Evolutionary conservation across 108 stramenopile species (phyloP), one percentile per base, ranked within the genome.

Genomic region (Cyclostephanos tholiformis): DNA sequence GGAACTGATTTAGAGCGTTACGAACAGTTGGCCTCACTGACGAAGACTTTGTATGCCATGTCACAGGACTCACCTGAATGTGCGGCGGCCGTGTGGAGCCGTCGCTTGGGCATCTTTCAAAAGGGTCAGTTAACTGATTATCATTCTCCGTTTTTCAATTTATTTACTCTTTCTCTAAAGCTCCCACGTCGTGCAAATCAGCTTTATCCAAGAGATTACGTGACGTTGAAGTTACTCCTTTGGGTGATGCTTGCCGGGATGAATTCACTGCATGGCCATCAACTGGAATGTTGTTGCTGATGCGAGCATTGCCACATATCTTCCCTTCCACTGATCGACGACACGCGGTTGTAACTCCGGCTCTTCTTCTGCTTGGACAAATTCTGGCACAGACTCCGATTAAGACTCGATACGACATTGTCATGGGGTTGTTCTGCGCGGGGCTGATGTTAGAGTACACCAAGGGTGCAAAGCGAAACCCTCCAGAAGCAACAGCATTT

Each of bases 271-370:
- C 90, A 25, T 97, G 96, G 97, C 95, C 96, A 30, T 88, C 92
- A 7, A 83, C 83, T 27, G 98, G 98, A 60, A 84, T 84, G 39
- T 71, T 97, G 29, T 63, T 97, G 49, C 71, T 95, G 61, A 76
- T 97, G 50, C 87, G 92, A 46, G 90, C 92, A 1, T 44, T 95
- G 63, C 82, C 86, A 25, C 89, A 95, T n/a, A 86, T 98, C 9
- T 98, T 96, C 65, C 93, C 95, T 8, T 84, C 90, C 23, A 96
- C 96, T 8, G 98, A 98, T 84, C 85, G 78, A 61, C 87, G 92
- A 17, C 97, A 98, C 69, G 79, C 89, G 6, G 87, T 98, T n/a
- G 85, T 96, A 19, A 96, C 92, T 25, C 97, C 96, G 3, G 86
- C 84, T 9, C 59, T 91, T 49, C 79, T 97, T 25, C 72, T 96